Evolutionary conservation across 257 asterid genomes (phyloP), one percentile per base, ranked within the genome.

Genomic region (Prunella vulgaris): DNA sequence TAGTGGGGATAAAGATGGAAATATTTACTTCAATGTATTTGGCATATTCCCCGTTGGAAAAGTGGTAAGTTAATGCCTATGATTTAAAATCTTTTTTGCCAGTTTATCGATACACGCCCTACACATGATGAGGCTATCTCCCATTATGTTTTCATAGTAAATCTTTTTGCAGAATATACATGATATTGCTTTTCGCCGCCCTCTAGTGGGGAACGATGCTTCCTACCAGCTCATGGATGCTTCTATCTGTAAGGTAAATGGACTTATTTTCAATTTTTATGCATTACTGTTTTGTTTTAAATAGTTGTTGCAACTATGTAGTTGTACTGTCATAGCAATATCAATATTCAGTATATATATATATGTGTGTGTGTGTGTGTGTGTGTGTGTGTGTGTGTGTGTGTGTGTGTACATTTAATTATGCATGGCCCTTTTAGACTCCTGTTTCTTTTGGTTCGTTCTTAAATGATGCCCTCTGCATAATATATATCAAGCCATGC

Each of bases 1-100:
- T 81, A 94, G 99, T 78, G 99, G 90, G 73, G 97, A 94, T 79
- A 83, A 69, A 78, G 95, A 83, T 89, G 99, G 99, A 81, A 87
- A 73, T 71, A 83, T 94, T 61, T 87, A 93, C 84, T 90, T 94
- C 28, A 88, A 88, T 76, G 87, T 94, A 70, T 94, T 94, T 82
- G 99, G 99, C 83, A 87, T 89, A 81, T 94, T 94, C 77, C 96
- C 86, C 66, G 83, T 94, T 49, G 99, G 97, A 83, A 89, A 83
- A 85, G 79, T 89, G 69, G 99, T 94, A 79, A 89, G 99, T 87
- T 68, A 68, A 71, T 68, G 61, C 37, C 61, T 64, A 10, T 30
- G 63, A 40, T 76, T 21, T 40, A 62, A 18, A 33, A 9, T 33
- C 48, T 66, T 37, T 46, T 13, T 27, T 32, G 25, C 40, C 68